These are phyloP conservation scores for Aspergillus puulaauensis DNA, from an alignment of 2,329 filamentous ascomycete genomes.

Conservation along the genomic window DNA sequence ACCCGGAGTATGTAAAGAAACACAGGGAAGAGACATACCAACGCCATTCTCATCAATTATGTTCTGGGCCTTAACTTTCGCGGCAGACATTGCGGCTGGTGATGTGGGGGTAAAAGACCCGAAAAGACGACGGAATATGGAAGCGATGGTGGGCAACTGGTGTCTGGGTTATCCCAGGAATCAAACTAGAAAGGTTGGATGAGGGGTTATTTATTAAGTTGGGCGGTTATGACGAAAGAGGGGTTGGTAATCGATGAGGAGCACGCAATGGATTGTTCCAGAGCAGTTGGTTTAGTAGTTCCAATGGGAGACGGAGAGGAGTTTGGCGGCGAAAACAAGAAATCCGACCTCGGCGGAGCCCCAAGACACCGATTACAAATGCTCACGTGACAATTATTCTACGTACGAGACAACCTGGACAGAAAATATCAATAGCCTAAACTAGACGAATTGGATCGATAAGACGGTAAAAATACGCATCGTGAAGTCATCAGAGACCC, in stretches of 20 bases:
- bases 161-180: constrained; percentile 4
- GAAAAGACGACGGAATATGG: constrained; percentile 73
- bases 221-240: constrained; percentile 4
- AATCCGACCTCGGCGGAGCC: too few relatives aligned
- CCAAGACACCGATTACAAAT: too few relatives aligned
- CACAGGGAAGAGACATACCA: constrained; percentile 54
- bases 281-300: not conserved
- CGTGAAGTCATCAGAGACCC: constrained; percentile 3
- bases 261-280: constrained; percentile 5
- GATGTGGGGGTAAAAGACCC: constrained; percentile 53
- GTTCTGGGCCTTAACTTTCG: constrained; percentile 76
- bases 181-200: not conserved
- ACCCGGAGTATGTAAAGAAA: not conserved
- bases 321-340: too few relatives aligned
- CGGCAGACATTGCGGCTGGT: constrained; percentile 74
- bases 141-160: constrained; percentile 54
- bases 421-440: not conserved
- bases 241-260: constrained; percentile 3
- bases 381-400: not conserved
- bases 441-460: not conserved
- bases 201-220: not conserved
- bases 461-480: not conserved
- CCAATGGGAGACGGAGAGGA: too few relatives aligned
- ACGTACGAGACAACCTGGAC: not conserved
- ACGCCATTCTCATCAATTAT: constrained; percentile 90